These are phyloP conservation scores for Stemphylium beticola DNA, from an alignment of 2,329 filamentous ascomycete genomes.

Conservation along the genomic window DNA sequence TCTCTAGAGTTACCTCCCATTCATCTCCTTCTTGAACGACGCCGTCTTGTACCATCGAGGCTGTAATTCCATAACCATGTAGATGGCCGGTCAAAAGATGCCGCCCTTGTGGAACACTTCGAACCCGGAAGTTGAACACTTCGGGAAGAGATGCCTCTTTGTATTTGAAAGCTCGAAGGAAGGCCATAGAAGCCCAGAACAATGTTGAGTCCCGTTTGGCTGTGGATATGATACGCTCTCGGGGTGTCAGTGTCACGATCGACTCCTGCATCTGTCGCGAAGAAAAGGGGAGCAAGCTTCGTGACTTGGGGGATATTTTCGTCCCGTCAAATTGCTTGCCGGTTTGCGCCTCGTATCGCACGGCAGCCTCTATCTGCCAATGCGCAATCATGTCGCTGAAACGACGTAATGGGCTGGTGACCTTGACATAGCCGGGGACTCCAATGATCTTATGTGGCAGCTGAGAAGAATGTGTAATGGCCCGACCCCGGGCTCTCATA, in stretches of 20 bases:
- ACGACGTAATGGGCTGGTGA: constrained; percentile 66
- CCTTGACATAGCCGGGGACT: constrained; percentile 61
- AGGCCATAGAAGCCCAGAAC: constrained; percentile 61
- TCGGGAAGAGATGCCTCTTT: constrained; percentile 59
- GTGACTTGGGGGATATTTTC: constrained; percentile 23
- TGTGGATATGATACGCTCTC: constrained; percentile 52
- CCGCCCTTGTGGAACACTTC: neutral
- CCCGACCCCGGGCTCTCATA: constrained; percentile 49
- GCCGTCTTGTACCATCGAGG: constrained; percentile 17
- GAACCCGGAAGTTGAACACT: constrained; percentile 50
- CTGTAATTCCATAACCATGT: constrained; percentile 25
- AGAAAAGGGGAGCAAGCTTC: constrained; percentile 61
- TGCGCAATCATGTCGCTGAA: constrained; percentile 67
- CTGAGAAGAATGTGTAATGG: constrained; percentile 55
- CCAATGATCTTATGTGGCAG: constrained; percentile 59
- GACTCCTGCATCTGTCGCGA: constrained; percentile 55
- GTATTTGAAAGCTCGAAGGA: constrained; percentile 65
- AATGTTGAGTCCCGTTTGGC: constrained; percentile 43
- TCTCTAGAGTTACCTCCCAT: constrained; percentile 53
- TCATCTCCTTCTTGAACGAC: constrained; percentile 49
- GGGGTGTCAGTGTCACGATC: constrained; percentile 54
- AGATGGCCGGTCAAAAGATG: constrained; percentile 18
- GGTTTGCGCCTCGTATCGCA: constrained; percentile 61
- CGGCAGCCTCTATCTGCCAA: constrained; percentile 68
- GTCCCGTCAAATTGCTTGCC: constrained; percentile 50